Percentiles rank a stretch among this genome's conserved stretches.
Evolutionary conservation across 2,329 filamentous ascomycete genomes (phyloP).

Genomic region (Neopestalotiopsis sp.): DNA sequence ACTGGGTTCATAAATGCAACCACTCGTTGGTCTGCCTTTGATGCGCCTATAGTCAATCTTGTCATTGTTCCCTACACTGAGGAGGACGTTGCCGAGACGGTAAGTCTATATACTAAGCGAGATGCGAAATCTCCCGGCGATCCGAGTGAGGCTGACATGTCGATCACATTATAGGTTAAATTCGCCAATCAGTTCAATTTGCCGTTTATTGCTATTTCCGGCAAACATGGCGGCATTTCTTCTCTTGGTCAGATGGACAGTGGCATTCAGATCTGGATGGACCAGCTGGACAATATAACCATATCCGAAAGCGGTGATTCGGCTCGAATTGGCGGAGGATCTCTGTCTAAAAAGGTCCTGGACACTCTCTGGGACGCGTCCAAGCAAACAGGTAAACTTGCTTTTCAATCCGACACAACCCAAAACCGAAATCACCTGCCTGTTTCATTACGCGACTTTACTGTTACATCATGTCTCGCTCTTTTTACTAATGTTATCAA

Average conservation of each 20-base stretch:
- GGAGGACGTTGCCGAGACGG: slow-evolving; percentile 41
- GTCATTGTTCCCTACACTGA: slow-evolving; percentile 40
- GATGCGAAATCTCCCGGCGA: not conserved
- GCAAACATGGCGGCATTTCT: slow-evolving; percentile 55
- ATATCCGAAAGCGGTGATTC: slow-evolving; percentile 48
- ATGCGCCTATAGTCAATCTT: slow-evolving; percentile 37
- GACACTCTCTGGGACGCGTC: slow-evolving; percentile 54
- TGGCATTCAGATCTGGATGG: slow-evolving; percentile 56
- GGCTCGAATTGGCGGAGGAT: slow-evolving; percentile 54
- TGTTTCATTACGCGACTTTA: not conserved
- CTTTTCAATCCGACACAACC: not conserved
- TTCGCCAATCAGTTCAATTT: slow-evolving; percentile 51
- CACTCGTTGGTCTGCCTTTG: slow-evolving; percentile 37
- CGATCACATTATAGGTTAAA: slow-evolving; percentile 40
- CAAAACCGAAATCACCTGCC: not conserved
- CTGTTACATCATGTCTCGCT: not conserved
- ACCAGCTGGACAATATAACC: slow-evolving; percentile 46
- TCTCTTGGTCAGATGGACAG: slow-evolving; percentile 52
- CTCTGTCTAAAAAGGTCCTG: slow-evolving; percentile 48
- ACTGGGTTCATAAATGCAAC: slow-evolving; percentile 32
- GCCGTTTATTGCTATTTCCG: slow-evolving; percentile 59
- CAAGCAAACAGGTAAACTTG: slow-evolving; percentile 51
- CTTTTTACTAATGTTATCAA: slow-evolving; percentile 13
- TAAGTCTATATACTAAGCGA: slow-evolving; percentile 25
- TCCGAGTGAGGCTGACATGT: not conserved